Base-by-base conservation (phyloP, 192 early-diverging fungal genomes). In the Coemansia sp. region DNA sequence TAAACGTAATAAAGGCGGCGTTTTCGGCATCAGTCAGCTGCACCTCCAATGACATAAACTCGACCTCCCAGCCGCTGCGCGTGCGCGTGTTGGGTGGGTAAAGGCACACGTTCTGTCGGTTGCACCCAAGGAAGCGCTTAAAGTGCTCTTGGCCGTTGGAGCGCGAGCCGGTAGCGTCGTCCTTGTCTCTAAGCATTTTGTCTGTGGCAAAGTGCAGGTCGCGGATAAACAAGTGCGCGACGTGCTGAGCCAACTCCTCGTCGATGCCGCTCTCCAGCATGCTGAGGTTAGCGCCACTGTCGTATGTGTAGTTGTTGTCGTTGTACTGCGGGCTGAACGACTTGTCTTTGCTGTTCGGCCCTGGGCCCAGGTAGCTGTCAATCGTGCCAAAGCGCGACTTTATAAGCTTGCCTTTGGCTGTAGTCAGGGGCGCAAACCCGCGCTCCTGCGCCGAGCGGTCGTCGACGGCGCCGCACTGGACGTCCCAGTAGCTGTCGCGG, bases 51-150 rank as follows among this genome's bases (percentile, higher is more conserved):
- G 93, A 92, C 60, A 96, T 85, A 72, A 99, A 96, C 83, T 97
- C 97, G 27, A 99, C 94, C 62, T 96, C 87, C 97, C 97, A 99
- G 14, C 97, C 97, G 74, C 98, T 95, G 19, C 88, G 85, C 10
- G 91, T 85, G 41, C 86, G 84, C 7, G 92, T 94, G 49, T 96
- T 92, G 20, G 97, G 97, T 17, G 96, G 95, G 75, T 98, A 97
- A 79, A 99, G 94, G n/a, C 97, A 90, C 83, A 97, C 92, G 6
- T 95, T 96, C 82, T 99, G 96, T 86, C 97, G 94, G 71, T 96
- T 98, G 70, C 96, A 98, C 11, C 91, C 93, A 71, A 98, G 93
- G 42, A 99, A 86, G 73, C 98, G 97, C 88, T 98, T 96, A 85
- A 99, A 99, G 66, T 99, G 97, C 76, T 99, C 97, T 19, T 92